Conservation (phyloP, 345 rosid genomes). For the Capsella bursapastoris region DNA sequence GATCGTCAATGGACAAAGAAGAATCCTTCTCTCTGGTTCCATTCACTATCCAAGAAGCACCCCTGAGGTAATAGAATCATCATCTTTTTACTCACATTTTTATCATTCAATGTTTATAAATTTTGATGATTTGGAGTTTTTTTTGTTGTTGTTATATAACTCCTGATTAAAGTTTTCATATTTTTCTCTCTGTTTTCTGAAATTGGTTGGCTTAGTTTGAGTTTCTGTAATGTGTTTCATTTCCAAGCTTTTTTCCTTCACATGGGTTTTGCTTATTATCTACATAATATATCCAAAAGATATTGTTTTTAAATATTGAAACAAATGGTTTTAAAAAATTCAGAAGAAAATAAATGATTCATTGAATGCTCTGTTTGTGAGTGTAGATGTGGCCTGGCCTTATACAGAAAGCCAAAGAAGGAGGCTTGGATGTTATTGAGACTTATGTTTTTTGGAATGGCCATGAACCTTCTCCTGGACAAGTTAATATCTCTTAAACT, state of each 20-base stretch:
- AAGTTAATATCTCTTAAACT: slow-evolving; percentile 55
- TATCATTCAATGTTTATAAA: not conserved
- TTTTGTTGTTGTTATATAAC: not conserved
- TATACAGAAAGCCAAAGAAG: slow-evolving; percentile 91
- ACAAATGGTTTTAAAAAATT: not conserved
- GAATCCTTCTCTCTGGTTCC: slow-evolving; percentile 89
- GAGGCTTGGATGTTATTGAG: slow-evolving; percentile 90
- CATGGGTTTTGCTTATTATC: slow-evolving; percentile 37
- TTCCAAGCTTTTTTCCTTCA: slow-evolving; percentile 20
- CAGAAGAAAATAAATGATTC: slow-evolving; percentile 11
- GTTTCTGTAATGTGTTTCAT: slow-evolving; percentile 15
- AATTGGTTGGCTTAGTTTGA: slow-evolving; percentile 8
- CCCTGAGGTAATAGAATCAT: slow-evolving; percentile 61
- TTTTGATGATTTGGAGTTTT: not conserved
- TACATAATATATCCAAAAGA: not conserved
- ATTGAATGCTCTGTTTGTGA: slow-evolving; percentile 40
- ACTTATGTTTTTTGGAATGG: slow-evolving; percentile 98
- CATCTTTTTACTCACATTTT: not conserved
- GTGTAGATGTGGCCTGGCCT: slow-evolving; percentile 98
- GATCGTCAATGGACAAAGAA: slow-evolving; percentile 74
- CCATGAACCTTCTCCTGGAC: slow-evolving; percentile 93
- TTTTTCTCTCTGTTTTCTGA: slow-evolving; percentile 23
- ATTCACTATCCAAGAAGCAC: slow-evolving; percentile 98
- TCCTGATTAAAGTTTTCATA: not conserved
- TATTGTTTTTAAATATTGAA: not conserved